phyloP scores from a whole-genome alignment of 768 basidiomycete genomes.

The Psilocybe cyanescens region DNA sequence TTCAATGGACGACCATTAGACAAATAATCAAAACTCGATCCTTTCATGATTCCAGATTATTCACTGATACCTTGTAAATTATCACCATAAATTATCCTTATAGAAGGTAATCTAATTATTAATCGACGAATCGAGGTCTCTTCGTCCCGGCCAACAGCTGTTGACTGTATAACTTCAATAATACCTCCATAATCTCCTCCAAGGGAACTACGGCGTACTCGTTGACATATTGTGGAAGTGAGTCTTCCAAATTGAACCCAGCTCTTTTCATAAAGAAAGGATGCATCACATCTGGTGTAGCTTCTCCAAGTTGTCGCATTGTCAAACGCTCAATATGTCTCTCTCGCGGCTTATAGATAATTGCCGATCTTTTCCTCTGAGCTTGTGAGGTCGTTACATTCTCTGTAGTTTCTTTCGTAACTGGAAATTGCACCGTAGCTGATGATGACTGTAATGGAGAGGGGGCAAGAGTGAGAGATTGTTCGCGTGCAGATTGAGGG shows the following conservation, averaged over 20 bases:
- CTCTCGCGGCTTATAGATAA: constrained; percentile 59
- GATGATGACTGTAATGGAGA: constrained; percentile 2
- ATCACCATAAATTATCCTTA: background rate
- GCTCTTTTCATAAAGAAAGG: constrained; percentile 87
- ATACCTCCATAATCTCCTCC: constrained; percentile 82
- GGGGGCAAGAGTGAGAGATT: constrained; percentile 12
- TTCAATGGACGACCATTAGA: constrained; percentile 58
- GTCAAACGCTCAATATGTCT: constrained; percentile 79
- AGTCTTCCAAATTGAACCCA: constrained; percentile 82
- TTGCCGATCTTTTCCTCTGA: constrained; percentile 26
- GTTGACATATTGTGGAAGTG: constrained; percentile 84
- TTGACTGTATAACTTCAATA: constrained; percentile 76
- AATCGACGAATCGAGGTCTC: constrained; percentile 12
- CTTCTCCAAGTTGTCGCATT: constrained; percentile 86
- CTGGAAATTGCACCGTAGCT: constrained; percentile 21
- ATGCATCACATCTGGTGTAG: constrained; percentile 88
- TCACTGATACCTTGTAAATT: constrained; percentile 7
- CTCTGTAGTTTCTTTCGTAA: constrained; percentile 18
- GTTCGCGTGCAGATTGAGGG: constrained; percentile 22
- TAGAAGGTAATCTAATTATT: background rate
- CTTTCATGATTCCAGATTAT: background rate
- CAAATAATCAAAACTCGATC: constrained; percentile 22
- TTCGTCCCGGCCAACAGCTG: constrained; percentile 54
- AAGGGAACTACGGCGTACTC: constrained; percentile 85
- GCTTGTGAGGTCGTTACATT: constrained; percentile 13